These are phyloP conservation scores for Serendipita sp. DNA, from an alignment of 768 basidiomycete species.

Conservation along the genomic window DNA sequence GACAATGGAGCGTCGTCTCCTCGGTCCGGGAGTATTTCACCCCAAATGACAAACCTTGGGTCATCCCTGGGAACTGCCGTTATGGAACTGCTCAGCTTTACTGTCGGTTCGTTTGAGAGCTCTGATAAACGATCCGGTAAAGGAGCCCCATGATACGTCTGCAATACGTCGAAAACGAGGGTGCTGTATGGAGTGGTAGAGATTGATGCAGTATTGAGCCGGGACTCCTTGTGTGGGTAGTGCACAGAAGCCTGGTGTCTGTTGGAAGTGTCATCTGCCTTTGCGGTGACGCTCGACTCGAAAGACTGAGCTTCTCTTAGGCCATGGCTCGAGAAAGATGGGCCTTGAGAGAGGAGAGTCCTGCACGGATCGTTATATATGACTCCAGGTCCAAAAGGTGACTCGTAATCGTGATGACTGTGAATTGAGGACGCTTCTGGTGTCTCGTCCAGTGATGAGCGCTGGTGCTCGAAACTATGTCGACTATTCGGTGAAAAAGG, in stretches of 20 bases:
- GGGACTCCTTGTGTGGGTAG: slow-evolving; percentile 12
- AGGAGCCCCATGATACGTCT: slow-evolving; percentile 64
- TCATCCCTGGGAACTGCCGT: slow-evolving; percentile 54
- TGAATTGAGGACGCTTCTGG: slow-evolving; percentile 6
- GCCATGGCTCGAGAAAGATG: slow-evolving; percentile 31
- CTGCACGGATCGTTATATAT: slow-evolving; percentile 7
- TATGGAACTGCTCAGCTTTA: slow-evolving; percentile 37
- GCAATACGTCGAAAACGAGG: slow-evolving; percentile 65
- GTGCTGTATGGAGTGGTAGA: slow-evolving; percentile 21
- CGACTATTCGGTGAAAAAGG: background rate
- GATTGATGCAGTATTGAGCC: slow-evolving; percentile 27
- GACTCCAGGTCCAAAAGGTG: slow-evolving; percentile 7
- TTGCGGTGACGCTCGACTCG: slow-evolving; percentile 65
- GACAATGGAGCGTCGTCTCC: slow-evolving; percentile 18
- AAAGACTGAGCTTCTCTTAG: slow-evolving; percentile 81
- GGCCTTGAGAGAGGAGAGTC: slow-evolving; percentile 12
- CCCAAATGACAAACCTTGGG: slow-evolving; percentile 87
- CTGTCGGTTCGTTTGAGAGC: slow-evolving; percentile 44
- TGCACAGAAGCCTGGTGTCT: background rate
- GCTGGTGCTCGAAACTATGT: slow-evolving; percentile 41
- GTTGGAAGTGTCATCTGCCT: slow-evolving; percentile 14
- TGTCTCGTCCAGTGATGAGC: slow-evolving; percentile 25
- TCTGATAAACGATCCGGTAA: slow-evolving; percentile 49
- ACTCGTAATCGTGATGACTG: background rate
- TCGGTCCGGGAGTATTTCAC: slow-evolving; percentile 30